Evolutionary conservation across 1,139 yeast genomes (phyloP).

Genomic region (Scheffersomyces lignicola): DNA sequence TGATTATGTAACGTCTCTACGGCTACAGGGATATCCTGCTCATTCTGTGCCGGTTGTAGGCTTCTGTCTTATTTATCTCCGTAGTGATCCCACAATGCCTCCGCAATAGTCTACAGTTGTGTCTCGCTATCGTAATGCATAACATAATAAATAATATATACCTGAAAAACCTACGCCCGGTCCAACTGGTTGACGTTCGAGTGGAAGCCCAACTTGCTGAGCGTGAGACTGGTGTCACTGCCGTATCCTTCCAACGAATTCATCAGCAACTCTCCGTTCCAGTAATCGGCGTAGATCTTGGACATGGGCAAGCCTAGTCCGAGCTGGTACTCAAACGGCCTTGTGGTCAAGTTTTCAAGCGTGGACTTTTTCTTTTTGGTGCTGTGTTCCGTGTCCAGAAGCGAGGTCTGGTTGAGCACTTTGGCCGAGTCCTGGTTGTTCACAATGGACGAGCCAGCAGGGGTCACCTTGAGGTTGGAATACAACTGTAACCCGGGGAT

Average conservation of each 20-base stretch:
- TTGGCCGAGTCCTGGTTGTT: constrained; percentile 15
- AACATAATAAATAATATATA: too few species aligned
- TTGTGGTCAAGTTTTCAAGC: constrained; percentile 51
- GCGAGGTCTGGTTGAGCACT: constrained; percentile 30
- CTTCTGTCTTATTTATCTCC: too few species aligned
- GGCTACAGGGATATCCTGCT: too few species aligned
- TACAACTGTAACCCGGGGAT: constrained; percentile 59
- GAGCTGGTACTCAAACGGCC: constrained; percentile 72
- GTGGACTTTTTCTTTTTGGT: constrained; percentile 36
- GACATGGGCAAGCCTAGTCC: constrained; percentile 93
- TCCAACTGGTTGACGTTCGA: constrained; percentile 69
- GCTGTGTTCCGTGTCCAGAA: constrained; percentile 41
- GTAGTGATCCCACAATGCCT: too few species aligned
- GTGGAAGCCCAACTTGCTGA: constrained; percentile 75
- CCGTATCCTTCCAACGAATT: constrained; percentile 90
- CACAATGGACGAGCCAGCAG: constrained; percentile 40
- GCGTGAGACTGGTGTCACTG: constrained; percentile 76
- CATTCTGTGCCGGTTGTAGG: too few species aligned
- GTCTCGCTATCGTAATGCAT: too few species aligned
- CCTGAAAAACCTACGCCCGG: constrained; percentile 47
- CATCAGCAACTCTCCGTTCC: constrained; percentile 88
- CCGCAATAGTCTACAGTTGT: too few species aligned
- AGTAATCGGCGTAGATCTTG: constrained; percentile 88
- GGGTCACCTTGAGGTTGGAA: constrained; percentile 40
- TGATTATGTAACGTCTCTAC: too few species aligned